Evolutionary conservation across 352 stramenopile genomes (phyloP), one percentile per base, ranked within the genome.

Genomic region (Thalassiosira hispida): DNA sequence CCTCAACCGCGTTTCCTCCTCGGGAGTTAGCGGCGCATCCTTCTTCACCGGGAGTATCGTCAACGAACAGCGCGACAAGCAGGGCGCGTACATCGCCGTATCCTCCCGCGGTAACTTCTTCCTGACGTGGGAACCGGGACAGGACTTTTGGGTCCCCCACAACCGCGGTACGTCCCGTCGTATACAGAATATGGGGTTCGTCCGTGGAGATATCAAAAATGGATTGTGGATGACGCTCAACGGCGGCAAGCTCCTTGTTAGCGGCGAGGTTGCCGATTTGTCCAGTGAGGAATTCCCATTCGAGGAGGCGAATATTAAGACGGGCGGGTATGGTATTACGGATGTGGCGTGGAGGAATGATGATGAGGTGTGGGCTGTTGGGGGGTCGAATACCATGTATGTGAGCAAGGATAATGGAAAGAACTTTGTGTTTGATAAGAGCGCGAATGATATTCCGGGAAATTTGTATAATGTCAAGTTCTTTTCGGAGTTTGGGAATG

Each of bases 381-480:
- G 93, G 65, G 93, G 93, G 18, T 93, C 88, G n/a, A 94, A 94
- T 59, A 95, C 90, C 47, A 94, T 96, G 81, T 96, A 91, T 78
- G 86, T 94, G 16, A 92, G 79, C 35, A 88, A 79, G 16, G 93
- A 96, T 81, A 93, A 92, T 53, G 93, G 92, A 44, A 95, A 95
- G 77, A 95, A 85, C 16, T 96, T 96, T 78, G 81, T 66, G 16
- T 96, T 95, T 64, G 91, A 95, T 59, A 94, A 91, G 59, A 92
- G 84, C 77, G 93, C 92, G 9, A 94, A 95, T 79, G 87, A 94
- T 56, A 94, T 96, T 78, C 90, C 90, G 57, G 91, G 91, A 68
- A 96, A 96, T 80, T 79, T 96, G 11, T 96, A 96, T 83, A 94
- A 92, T 77, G 90, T 96, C 51, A 95, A 95, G 77, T 96, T 96